phyloP scores from a whole-genome alignment of 108 stramenopile genomes.

The Pseudonitzschia multiseries region DNA sequence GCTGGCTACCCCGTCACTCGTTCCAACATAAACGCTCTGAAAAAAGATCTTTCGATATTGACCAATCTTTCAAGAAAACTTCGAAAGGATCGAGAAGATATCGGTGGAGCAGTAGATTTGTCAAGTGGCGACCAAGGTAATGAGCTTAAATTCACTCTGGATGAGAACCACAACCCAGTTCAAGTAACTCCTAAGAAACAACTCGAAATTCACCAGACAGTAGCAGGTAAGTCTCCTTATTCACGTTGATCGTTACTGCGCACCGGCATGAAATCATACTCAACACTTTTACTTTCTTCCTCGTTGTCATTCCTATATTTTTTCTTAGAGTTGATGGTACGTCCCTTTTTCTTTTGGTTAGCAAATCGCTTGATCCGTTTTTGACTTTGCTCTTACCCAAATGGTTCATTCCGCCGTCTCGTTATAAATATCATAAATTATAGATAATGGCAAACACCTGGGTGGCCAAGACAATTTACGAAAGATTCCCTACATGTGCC shows the following conservation, averaged over 20 bases:
- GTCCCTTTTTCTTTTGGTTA: neutral
- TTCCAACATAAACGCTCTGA: slow-evolving; percentile 19
- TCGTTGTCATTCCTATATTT: neutral
- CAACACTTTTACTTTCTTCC: neutral
- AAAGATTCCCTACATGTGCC: slow-evolving; percentile 52
- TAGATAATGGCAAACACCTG: slow-evolving; percentile 79
- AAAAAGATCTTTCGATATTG: slow-evolving; percentile 41
- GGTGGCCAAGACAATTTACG: slow-evolving; percentile 54
- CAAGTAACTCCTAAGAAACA: slow-evolving; percentile 64
- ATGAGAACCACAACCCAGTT: slow-evolving; percentile 49
- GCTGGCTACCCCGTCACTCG: slow-evolving; percentile 45
- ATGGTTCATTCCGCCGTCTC: neutral
- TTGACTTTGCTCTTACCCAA: no score
- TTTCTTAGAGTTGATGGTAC: slow-evolving; percentile 61
- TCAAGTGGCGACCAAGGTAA: slow-evolving; percentile 58
- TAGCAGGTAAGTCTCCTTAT: slow-evolving; percentile 41
- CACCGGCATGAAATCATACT: neutral
- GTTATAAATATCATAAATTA: slow-evolving; percentile 21
- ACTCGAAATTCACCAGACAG: slow-evolving; percentile 79
- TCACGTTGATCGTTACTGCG: neutral
- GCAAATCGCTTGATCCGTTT: neutral
- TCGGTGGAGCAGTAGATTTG: slow-evolving; percentile 58
- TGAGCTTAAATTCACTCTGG: slow-evolving; percentile 64
- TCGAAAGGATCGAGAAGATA: slow-evolving; percentile 45
- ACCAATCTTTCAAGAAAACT: slow-evolving; percentile 46